Conservation (phyloP, 2,329 filamentous ascomycete genomes). For the Exophiala sp. region DNA sequence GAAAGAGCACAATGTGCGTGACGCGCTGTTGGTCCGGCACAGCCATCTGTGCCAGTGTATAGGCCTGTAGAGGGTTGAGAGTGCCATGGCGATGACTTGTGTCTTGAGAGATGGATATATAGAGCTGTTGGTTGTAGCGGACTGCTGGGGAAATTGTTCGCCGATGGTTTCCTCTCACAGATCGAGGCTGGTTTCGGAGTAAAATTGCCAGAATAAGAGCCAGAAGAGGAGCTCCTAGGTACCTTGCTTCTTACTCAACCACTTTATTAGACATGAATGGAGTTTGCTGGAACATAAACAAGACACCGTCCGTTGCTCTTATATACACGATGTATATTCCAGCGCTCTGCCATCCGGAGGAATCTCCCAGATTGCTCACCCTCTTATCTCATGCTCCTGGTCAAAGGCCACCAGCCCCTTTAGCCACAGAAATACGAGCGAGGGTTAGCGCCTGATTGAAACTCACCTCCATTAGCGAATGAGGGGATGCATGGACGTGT, state of each 20-base stretch:
- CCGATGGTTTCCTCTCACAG: not conserved
- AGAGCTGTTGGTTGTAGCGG: not conserved
- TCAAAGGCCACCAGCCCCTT: too few species aligned
- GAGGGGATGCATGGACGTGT: not conserved
- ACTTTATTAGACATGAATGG: too few species aligned
- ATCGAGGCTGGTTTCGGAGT: too few species aligned
- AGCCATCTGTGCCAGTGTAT: not conserved
- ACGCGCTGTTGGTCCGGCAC: conserved; percentile 3
- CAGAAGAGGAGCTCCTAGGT: too few species aligned
- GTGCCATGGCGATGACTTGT: not conserved
- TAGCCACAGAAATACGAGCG: not conserved
- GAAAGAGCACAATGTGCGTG: conserved; percentile 14
- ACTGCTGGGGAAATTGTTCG: not conserved
- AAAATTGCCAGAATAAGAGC: too few species aligned
- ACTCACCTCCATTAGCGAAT: not conserved
- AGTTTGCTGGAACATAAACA: too few species aligned
- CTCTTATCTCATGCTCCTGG: too few species aligned
- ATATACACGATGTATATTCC: too few species aligned
- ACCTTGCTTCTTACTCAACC: too few species aligned
- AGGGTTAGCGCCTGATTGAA: not conserved
- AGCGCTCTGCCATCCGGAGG: too few species aligned
- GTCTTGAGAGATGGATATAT: not conserved
- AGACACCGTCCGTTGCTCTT: too few species aligned
- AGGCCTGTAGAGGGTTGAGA: not conserved
- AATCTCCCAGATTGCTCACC: too few species aligned